Percentiles rank a stretch among this genome's conserved stretches.
These are phyloP conservation scores for Flueggea neowawraea DNA, from an alignment of 441 rosid species.

Conservation along the genomic window DNA sequence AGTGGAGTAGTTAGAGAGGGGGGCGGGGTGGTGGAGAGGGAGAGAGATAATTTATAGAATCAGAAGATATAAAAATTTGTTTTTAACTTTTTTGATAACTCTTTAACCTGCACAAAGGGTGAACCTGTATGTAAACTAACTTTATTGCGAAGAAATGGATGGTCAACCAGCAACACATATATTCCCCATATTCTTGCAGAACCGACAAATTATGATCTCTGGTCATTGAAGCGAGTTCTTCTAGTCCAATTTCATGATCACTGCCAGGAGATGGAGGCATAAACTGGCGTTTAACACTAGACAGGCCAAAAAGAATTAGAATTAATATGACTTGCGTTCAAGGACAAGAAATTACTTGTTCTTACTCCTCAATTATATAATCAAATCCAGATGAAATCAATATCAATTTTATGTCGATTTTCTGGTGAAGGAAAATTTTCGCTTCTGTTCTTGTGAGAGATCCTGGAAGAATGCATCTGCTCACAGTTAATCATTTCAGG, in stretches of 20 bases:
- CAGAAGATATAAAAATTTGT: too few relatives aligned
- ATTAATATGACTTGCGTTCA: too few relatives aligned
- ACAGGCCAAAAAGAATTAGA: conserved; percentile 2
- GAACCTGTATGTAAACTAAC: conserved; percentile 9
- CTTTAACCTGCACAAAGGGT: conserved; percentile 60
- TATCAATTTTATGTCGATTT: too few relatives aligned
- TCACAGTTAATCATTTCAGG: too few relatives aligned
- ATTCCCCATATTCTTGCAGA: conserved; percentile 71
- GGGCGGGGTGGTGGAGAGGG: conserved; percentile 10
- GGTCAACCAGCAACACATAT: neutral
- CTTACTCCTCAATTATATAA: too few relatives aligned
- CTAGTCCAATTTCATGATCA: conserved; percentile 65
- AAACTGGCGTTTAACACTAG: conserved; percentile 37
- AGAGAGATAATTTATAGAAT: too few relatives aligned
- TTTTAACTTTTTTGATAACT: conserved; percentile 64
- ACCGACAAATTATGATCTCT: conserved; percentile 69
- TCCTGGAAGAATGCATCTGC: too few relatives aligned
- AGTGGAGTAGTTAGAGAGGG: conserved; percentile 1
- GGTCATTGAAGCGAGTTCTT: conserved; percentile 80
- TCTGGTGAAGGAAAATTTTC: too few relatives aligned
- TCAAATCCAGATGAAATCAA: too few relatives aligned
- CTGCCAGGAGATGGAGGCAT: conserved; percentile 38
- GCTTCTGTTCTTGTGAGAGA: too few relatives aligned
- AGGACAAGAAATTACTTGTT: neutral
- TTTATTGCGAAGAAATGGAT: conserved; percentile 2